Evolutionary conservation across 768 basidiomycete genomes (phyloP).

Genomic region (Filobasidium wieringae): DNA sequence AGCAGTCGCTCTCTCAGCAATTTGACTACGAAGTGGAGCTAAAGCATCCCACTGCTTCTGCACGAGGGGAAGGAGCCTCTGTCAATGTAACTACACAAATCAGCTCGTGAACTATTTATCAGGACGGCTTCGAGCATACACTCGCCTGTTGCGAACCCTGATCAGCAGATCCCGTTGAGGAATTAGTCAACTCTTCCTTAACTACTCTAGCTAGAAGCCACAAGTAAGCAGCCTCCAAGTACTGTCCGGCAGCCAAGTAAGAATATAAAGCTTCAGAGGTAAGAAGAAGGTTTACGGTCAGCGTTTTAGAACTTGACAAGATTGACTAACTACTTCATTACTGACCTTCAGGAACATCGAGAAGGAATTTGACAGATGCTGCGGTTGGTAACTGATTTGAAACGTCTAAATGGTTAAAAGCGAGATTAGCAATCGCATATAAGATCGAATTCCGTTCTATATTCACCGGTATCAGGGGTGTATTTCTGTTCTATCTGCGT

Average conservation of each 20-base stretch:
- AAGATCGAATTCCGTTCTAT: background rate
- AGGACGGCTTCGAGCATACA: background rate
- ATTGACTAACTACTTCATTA: too few species aligned
- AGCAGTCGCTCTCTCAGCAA: conserved; percentile 72
- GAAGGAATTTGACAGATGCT: conserved; percentile 77
- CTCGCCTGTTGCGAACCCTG: background rate
- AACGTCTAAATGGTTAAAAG: background rate
- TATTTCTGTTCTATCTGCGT: background rate
- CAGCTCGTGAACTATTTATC: background rate
- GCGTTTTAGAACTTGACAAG: too few species aligned
- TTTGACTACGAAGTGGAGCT: conserved; percentile 73
- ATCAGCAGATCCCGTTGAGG: background rate
- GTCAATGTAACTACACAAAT: background rate
- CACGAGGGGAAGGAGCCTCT: conserved; percentile 79
- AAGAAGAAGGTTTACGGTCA: too few species aligned
- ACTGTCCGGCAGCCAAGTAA: conserved; percentile 65
- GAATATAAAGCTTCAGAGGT: conserved; percentile 52
- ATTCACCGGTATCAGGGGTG: background rate
- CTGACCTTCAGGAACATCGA: conserved; percentile 76
- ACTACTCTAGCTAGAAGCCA: conserved; percentile 77
- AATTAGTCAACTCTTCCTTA: conserved; percentile 53
- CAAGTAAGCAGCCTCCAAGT: conserved; percentile 73
- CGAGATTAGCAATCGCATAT: background rate
- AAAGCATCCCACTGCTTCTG: conserved; percentile 90
- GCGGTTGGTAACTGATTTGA: conserved; percentile 45